A percentile compares a stretch with the other conserved stretches of the same genome.
These are phyloP conservation scores for Lipomyces japonicus DNA, from an alignment of 805 yeast genomes.

Conservation along the genomic window DNA sequence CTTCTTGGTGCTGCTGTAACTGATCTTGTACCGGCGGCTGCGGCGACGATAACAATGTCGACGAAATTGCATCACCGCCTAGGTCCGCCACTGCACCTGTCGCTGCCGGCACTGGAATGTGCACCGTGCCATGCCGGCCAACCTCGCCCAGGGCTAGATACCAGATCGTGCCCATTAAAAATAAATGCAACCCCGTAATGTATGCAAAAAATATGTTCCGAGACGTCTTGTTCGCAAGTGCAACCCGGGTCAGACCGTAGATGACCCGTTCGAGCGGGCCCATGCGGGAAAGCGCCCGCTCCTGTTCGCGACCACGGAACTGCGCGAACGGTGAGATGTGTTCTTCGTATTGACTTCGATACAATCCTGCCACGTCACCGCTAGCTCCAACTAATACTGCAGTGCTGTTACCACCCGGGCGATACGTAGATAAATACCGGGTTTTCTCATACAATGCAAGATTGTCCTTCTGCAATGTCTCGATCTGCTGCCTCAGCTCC, in stretches of 20 bases:
- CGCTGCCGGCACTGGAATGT: background rate
- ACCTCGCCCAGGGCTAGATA: constrained; percentile 26
- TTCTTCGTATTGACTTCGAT: constrained; percentile 65
- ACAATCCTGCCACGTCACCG: constrained; percentile 40
- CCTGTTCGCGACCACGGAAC: constrained; percentile 73
- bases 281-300: constrained; percentile 64
- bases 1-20: too few relatives aligned
- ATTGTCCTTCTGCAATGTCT: constrained; percentile 66
- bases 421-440: constrained; percentile 35
- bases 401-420: constrained; percentile 17
- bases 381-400: constrained; percentile 24
- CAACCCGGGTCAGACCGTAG: constrained; percentile 63
- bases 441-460: constrained; percentile 72
- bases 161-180: constrained; percentile 51
- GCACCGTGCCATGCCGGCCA: constrained; percentile 11
- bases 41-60: too few relatives aligned
- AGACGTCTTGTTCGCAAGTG: constrained; percentile 69
- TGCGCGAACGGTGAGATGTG: constrained; percentile 79
- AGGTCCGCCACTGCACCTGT: background rate
- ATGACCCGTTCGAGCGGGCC: constrained; percentile 78
- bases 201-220: constrained; percentile 70
- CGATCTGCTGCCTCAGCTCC: constrained; percentile 64
- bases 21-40: too few relatives aligned
- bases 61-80: too few relatives aligned
- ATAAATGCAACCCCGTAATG: constrained; percentile 67